Percentiles rank a stretch among this genome's conserved stretches.
Evolutionary conservation across 2,329 filamentous ascomycete species (phyloP).

Genomic region (Grosmannia serpens): DNA sequence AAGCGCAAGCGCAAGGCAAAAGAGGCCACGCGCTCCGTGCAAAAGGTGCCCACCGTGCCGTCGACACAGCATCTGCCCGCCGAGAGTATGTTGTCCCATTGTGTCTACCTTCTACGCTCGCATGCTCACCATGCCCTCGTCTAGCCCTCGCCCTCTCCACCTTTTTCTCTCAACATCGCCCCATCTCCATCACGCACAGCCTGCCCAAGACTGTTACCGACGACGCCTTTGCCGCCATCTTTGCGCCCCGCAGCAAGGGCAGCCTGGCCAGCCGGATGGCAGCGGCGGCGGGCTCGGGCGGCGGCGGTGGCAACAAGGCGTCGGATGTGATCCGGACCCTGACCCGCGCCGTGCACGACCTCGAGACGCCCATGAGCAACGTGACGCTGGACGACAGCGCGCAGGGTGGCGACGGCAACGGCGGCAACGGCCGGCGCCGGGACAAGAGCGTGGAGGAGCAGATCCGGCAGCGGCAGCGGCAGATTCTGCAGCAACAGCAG

Average conservation of each 20-base stretch:
- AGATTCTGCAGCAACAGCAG: conserved; percentile 5
- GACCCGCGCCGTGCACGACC: conserved; percentile 44
- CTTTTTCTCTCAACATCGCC: conserved; percentile 93
- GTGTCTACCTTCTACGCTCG: too few relatives aligned
- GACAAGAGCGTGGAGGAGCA: conserved; percentile 1
- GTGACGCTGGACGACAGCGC: conserved; percentile 29
- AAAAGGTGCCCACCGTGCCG: conserved; percentile 60
- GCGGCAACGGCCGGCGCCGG: conserved; percentile 17
- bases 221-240: conserved; percentile 76
- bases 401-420: conserved; percentile 17
- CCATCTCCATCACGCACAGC: conserved; percentile 76
- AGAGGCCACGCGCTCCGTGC: conserved; percentile 25
- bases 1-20: conserved; percentile 50
- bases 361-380: conserved; percentile 46
- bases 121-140: too few relatives aligned
- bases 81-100: conserved; percentile 39
- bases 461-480: conserved; percentile 8
- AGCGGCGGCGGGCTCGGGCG: conserved; percentile 34
- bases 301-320: conserved; percentile 34
- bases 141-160: conserved; percentile 76
- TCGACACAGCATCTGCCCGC: conserved; percentile 62
- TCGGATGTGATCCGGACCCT: conserved; percentile 57
- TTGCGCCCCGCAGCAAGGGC: conserved; percentile 41
- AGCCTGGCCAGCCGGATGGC: conserved; percentile 46
- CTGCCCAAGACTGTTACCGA: conserved; percentile 62